A percentile compares a stretch with the other conserved stretches of the same genome.
phyloP scores from a whole-genome alignment of 805 yeast genomes.

The Kodamaea neixiangensis region DNA sequence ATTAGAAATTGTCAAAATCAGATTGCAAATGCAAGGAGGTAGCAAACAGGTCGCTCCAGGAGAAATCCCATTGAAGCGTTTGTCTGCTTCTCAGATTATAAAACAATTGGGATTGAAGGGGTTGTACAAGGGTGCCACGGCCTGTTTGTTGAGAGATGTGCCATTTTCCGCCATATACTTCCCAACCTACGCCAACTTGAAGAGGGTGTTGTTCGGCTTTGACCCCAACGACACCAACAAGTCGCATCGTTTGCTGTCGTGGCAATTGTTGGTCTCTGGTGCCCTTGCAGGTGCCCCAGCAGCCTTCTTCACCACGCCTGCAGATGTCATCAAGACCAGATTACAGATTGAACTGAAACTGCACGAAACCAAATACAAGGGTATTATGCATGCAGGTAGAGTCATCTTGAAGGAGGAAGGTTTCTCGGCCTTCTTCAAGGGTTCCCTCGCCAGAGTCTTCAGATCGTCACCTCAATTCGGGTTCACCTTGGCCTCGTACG shows the following conservation, averaged over 20 bases:
- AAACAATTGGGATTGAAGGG: slow-evolving; percentile 81
- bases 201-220: slow-evolving; percentile 75
- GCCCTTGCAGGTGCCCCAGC: slow-evolving; percentile 98
- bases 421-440: slow-evolving; percentile 84
- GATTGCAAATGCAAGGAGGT: slow-evolving; percentile 91
- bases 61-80: slow-evolving; percentile 45
- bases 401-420: slow-evolving; percentile 84
- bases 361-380: slow-evolving; percentile 76
- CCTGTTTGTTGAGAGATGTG: slow-evolving; percentile 91
- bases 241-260: slow-evolving; percentile 63
- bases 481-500: slow-evolving; percentile 96
- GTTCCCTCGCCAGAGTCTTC: slow-evolving; percentile 91
- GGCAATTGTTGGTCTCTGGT: slow-evolving; percentile 86
- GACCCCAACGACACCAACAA: slow-evolving; percentile 69
- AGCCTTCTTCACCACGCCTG: slow-evolving; percentile 94
- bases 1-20: slow-evolving; percentile 89
- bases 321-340: slow-evolving; percentile 95
- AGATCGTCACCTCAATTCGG: slow-evolving; percentile 98
- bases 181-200: slow-evolving; percentile 94
- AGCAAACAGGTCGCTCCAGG: slow-evolving; percentile 38
- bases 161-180: slow-evolving; percentile 96
- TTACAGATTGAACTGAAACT: slow-evolving; percentile 79
- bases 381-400: slow-evolving; percentile 74
- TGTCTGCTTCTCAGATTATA: slow-evolving; percentile 70
- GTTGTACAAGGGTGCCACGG: slow-evolving; percentile 85